Evolutionary conservation across 1,284 basidiomycete genomes (phyloP).

Genomic region (Entoloma clypeatum): DNA sequence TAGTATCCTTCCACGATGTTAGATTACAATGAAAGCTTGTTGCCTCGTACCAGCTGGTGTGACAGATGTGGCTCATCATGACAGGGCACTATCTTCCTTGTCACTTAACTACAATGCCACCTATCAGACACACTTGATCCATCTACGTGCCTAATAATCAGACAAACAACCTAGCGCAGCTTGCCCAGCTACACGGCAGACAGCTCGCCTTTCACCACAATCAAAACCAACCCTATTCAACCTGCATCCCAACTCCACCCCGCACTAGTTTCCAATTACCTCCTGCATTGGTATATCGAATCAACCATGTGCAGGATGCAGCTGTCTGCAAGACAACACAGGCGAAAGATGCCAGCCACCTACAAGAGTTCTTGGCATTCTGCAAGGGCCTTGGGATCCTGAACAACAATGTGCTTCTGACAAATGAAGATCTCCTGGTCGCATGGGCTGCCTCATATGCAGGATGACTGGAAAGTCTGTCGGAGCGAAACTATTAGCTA

Average conservation of each 20-base stretch:
- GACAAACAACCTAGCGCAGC: background rate
- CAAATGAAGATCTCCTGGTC: conserved; percentile 2
- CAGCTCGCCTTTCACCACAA: background rate
- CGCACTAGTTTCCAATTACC: background rate
- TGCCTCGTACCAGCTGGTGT: no score
- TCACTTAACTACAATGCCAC: background rate
- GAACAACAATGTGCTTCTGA: conserved; percentile 6
- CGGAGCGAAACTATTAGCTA: background rate
- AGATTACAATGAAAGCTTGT: no score
- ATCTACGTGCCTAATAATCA: background rate
- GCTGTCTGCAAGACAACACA: background rate
- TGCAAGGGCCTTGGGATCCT: background rate
- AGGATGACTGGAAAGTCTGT: background rate
- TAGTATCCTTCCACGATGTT: conserved; percentile 1
- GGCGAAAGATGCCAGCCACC: background rate
- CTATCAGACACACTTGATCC: background rate
- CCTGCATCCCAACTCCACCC: background rate
- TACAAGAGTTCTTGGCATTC: background rate
- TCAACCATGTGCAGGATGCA: conserved; percentile 1
- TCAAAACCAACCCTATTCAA: background rate
- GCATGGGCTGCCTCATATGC: background rate
- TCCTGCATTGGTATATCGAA: background rate
- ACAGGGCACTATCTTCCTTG: background rate
- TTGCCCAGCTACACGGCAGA: conserved; percentile 1
- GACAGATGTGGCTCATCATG: no score